Evolutionary conservation across 2,329 filamentous ascomycete genomes (phyloP).

Genomic region (Penicillium sp.): DNA sequence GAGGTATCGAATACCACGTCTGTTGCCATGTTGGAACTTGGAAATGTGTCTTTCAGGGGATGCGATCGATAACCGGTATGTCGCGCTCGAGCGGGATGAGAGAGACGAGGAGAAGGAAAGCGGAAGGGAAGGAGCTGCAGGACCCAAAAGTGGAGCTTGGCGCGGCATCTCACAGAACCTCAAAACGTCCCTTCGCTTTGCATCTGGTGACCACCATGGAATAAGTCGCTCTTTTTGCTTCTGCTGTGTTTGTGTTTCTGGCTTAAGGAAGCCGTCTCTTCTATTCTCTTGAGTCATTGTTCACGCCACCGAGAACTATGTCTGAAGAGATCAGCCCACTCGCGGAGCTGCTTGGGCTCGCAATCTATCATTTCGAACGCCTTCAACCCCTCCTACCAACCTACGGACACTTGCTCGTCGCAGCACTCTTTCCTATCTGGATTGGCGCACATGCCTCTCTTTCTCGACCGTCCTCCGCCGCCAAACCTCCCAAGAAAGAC

Average conservation of each 20-base stretch:
- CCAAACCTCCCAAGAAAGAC: conserved; percentile 61
- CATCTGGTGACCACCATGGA: conserved; percentile 21
- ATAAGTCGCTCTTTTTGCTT: conserved; percentile 16
- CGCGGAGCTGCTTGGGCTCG: conserved; percentile 47
- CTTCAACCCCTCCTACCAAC: conserved; percentile 59
- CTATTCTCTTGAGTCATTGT: neutral
- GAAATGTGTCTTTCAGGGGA: neutral
- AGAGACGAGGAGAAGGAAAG: neutral
- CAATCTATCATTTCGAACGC: conserved; percentile 52
- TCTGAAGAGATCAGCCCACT: conserved; percentile 42
- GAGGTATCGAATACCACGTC: conserved; percentile 82
- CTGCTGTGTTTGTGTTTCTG: neutral
- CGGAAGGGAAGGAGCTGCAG: conserved; percentile 13
- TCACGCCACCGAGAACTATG: conserved; percentile 29
- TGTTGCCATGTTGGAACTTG: conserved; percentile 66
- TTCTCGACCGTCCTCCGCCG: conserved; percentile 80
- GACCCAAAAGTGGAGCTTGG: conserved; percentile 25
- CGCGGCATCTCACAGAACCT: conserved; percentile 21
- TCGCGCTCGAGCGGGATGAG: neutral
- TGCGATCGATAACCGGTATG: neutral
- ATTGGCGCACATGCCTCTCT: conserved; percentile 85
- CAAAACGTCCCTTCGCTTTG: conserved; percentile 7
- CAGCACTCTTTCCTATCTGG: conserved; percentile 82
- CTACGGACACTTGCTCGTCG: conserved; percentile 67
- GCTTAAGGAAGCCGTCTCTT: neutral